Percentiles rank a stretch among this genome's conserved stretches.
Evolutionary conservation across 805 yeast genomes (phyloP).

Genomic region (Candida dajiaensis): DNA sequence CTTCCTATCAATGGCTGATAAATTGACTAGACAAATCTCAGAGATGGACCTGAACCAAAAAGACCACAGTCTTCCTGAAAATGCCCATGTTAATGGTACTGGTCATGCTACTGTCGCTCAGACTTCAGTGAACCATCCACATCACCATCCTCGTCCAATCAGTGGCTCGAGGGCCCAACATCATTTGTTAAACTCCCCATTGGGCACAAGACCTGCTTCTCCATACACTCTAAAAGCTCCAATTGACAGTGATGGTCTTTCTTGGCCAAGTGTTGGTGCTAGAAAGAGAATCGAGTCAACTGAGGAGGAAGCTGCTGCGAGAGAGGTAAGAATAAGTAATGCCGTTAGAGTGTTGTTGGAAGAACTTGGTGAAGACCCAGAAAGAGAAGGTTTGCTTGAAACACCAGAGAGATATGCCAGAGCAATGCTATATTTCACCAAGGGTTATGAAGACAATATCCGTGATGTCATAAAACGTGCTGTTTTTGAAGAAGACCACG

Average conservation of each 20-base stretch:
- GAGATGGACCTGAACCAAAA: background rate
- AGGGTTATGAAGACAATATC: conserved; percentile 93
- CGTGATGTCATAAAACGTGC: conserved; percentile 91
- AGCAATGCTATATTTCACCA: conserved; percentile 93
- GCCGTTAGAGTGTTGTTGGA: conserved; percentile 65
- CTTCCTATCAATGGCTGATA: background rate
- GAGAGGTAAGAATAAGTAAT: conserved; percentile 73
- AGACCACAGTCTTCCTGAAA: background rate
- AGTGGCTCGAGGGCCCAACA: background rate
- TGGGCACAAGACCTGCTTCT: conserved; percentile 71
- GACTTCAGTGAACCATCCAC: background rate
- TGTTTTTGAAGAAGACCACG: conserved; percentile 96
- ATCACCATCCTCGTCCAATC: background rate
- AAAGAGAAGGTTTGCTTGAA: conserved; percentile 83
- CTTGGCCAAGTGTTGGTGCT: conserved; percentile 93
- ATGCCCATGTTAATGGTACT: background rate
- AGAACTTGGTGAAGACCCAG: conserved; percentile 88
- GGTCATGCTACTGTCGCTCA: background rate
- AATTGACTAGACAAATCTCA: background rate
- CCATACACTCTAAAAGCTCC: conserved; percentile 83
- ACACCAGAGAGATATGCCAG: conserved; percentile 96
- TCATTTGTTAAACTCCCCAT: conserved; percentile 40
- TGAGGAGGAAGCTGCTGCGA: conserved; percentile 53
- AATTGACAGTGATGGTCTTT: conserved; percentile 82
- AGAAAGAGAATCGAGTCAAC: conserved; percentile 66